Evolutionary conservation across 495 filamentous ascomycete species (phyloP), one percentile per base, ranked within the genome.

Genomic region (Talaromyces wortmannii): DNA sequence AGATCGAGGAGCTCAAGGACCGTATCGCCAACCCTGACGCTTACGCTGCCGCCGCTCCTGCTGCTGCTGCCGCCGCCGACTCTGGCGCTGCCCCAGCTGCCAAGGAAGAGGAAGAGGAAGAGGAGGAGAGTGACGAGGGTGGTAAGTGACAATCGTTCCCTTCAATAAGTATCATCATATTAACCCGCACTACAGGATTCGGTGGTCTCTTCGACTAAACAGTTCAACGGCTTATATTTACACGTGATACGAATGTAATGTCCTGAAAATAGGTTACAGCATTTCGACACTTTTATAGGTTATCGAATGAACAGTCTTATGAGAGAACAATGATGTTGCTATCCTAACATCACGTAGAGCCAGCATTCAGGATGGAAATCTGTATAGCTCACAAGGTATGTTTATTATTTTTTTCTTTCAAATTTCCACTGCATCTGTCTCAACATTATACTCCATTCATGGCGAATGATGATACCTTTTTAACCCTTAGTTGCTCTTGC

Each of bases 21-120:
- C 89, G 94, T 67, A 96, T 97, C 68, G 90, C 90, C 75, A 97
- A 98, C 82, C 94, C 94, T 58, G 94, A 97, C 52, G 90, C 90
- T 43, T 97, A 95, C 69, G 92, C 89, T 60, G 65, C 87, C 52
- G 75, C 91, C 67, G 91, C 84, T 60, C 90, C 91, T 31, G 82
- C 71, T 52, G 89, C 83, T 57, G 75, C 75, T 48, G 76, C 81
- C 48, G 70, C 75, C 32, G 63, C 67, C 42, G 67, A 74, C 49
- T 66, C 71, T 45, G 69, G 68, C 55, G 77, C 74, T 36, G 79
- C 76, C 32, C 70, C 74, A 29, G 75, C 77, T 48, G 75, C 77
- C 60, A 70, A 73, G 45, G 74, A 80, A 58, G 84, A 87, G 60
- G 73, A 73, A 55, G 67, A 81, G 62, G 77, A 64, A 49, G 75